Evolutionary conservation across 2,329 filamentous ascomycete genomes (phyloP).

Genomic region (Hymenoscyphus fructigenus): DNA sequence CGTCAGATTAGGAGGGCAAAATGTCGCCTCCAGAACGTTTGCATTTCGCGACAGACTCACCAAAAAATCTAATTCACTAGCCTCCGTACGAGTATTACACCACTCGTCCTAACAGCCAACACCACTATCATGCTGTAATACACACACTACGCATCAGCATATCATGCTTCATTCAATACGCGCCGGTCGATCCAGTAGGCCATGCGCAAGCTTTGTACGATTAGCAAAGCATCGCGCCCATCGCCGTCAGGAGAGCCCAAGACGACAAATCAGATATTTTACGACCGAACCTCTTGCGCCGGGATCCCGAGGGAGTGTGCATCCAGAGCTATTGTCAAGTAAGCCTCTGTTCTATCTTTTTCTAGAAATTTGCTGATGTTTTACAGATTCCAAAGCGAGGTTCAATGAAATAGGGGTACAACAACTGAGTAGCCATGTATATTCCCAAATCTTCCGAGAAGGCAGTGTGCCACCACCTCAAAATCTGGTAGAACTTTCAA

Average conservation of each 20-base stretch:
- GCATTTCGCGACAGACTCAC: neutral
- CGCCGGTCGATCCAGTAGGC: conserved; percentile 32
- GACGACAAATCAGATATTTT: conserved; percentile 46
- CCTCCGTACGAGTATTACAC: neutral
- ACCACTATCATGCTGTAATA: conserved; percentile 27
- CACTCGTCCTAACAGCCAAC: neutral
- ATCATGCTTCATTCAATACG: conserved; percentile 36
- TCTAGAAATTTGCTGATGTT: conserved; percentile 13
- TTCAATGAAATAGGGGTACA: conserved; percentile 95
- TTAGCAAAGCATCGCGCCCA: conserved; percentile 50
- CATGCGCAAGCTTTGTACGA: conserved; percentile 48
- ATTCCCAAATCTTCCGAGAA: conserved; percentile 76
- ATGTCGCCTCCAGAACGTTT: neutral
- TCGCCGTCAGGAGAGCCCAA: conserved; percentile 26
- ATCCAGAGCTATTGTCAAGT: conserved; percentile 23
- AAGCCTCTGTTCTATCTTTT: neutral
- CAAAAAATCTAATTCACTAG: neutral
- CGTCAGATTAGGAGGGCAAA: neutral
- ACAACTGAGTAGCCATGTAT: conserved; percentile 82
- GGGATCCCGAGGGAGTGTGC: conserved; percentile 7
- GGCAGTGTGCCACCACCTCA: conserved; percentile 56
- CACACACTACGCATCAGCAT: conserved; percentile 25
- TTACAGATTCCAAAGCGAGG: conserved; percentile 55
- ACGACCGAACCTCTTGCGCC: conserved; percentile 24
- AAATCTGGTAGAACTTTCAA: conserved; percentile 76